Evolutionary conservation across 192 early-diverging fungal species (phyloP).

Genomic region (Dispira simplex): DNA sequence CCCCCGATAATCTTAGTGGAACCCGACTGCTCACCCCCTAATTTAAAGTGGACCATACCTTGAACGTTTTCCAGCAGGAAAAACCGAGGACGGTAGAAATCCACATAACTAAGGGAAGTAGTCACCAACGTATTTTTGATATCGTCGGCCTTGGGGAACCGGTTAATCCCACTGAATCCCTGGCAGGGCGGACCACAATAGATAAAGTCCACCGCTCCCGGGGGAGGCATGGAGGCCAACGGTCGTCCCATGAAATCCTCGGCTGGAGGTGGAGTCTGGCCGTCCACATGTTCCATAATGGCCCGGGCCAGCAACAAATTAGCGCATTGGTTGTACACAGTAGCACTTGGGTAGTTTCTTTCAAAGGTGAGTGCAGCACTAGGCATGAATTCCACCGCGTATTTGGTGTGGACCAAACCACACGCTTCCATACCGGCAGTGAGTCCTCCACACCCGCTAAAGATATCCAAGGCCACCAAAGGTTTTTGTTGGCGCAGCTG

Average conservation of each 20-base stretch:
- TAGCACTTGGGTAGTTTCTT: conserved; percentile 40
- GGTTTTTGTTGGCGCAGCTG: not conserved
- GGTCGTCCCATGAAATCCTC: conserved; percentile 23
- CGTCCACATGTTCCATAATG: conserved; percentile 30
- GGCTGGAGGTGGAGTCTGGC: conserved; percentile 13
- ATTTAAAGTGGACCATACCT: conserved; percentile 32
- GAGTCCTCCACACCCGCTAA: conserved; percentile 54
- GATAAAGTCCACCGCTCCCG: conserved; percentile 49
- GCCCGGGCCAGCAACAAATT: conserved; percentile 45
- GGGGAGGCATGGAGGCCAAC: conserved; percentile 36
- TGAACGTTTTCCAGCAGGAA: conserved; percentile 59
- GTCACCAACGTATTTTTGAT: conserved; percentile 48
- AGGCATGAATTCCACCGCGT: conserved; percentile 43
- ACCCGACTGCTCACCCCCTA: conserved; percentile 40
- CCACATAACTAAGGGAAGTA: conserved; percentile 48
- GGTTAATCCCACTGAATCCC: conserved; percentile 46
- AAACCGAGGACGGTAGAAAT: conserved; percentile 46
- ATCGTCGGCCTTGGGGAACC: conserved; percentile 41
- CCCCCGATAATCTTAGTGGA: conserved; percentile 30
- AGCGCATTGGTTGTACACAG: conserved; percentile 42
- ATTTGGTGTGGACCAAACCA: conserved; percentile 38
- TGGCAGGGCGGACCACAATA: conserved; percentile 65
- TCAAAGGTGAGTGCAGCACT: conserved; percentile 41
- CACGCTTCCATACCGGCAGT: conserved; percentile 42
- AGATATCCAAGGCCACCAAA: conserved; percentile 44